These are phyloP conservation scores for Scenedesmus sp. DNA, from an alignment of 163 green algal species.

Conservation along the genomic window DNA sequence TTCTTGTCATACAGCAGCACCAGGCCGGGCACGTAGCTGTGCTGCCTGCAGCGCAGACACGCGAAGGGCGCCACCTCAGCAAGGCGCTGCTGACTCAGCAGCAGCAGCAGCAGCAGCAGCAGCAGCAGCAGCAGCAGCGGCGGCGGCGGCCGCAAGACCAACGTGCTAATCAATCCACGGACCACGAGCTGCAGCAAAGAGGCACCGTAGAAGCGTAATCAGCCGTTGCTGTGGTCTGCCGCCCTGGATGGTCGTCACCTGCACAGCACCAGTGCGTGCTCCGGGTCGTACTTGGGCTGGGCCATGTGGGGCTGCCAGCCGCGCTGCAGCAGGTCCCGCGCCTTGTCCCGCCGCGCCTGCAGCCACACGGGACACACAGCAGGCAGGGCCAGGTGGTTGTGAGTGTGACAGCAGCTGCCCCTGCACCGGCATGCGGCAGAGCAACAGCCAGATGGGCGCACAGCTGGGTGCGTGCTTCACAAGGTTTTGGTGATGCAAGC, in stretches of 20 bases:
- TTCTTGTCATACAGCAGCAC: conserved; percentile 94
- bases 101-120: too few relatives aligned
- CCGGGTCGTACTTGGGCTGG: conserved; percentile 79
- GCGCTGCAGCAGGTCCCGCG: conserved; percentile 85
- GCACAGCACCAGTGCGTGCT: conserved; percentile 92
- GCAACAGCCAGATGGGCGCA: neutral
- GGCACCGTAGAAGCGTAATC: neutral
- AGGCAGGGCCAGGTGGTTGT: neutral
- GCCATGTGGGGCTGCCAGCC: conserved; percentile 83
- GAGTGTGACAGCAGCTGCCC: neutral
- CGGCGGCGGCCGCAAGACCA: too few relatives aligned
- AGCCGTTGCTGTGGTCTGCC: neutral
- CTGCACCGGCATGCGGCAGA: neutral
- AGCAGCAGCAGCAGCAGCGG: too few relatives aligned
- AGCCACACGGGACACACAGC: neutral
- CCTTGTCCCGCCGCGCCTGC: conserved; percentile 75
- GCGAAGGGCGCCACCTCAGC: neutral
- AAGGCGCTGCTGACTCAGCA: too few relatives aligned
- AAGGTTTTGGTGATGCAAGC: too few relatives aligned
- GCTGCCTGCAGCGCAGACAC: conserved; percentile 64
- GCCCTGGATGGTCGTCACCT: neutral
- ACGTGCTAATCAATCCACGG: too few relatives aligned
- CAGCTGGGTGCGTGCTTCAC: too few relatives aligned
- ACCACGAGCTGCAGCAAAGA: neutral
- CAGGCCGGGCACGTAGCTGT: conserved; percentile 76